Conservation (phyloP, 331 rosid genomes). For the Prunus yedoensis region DNA sequence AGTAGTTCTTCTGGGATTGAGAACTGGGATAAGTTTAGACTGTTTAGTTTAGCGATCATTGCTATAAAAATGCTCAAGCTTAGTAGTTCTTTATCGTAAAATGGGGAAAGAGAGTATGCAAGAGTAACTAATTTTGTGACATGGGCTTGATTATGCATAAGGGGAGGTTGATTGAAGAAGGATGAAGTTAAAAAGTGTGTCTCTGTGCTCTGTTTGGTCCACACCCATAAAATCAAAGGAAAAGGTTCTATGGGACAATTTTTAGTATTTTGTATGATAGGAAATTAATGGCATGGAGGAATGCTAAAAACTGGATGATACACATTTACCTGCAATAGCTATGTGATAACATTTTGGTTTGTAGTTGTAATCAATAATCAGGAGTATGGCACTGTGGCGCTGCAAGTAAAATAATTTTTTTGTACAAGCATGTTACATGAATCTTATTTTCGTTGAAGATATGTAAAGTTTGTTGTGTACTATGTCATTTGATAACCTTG, state of each 20-base stretch:
- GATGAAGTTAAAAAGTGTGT: background rate
- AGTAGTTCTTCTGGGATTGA: background rate
- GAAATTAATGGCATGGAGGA: background rate
- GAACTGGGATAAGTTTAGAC: constrained; percentile 1
- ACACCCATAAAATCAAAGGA: background rate
- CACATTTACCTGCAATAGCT: background rate
- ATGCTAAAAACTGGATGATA: background rate
- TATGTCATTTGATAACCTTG: background rate
- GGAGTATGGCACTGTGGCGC: background rate
- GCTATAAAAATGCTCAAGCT: background rate
- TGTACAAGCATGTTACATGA: background rate
- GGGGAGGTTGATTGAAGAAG: background rate
- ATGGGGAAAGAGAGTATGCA: background rate
- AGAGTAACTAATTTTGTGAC: background rate
- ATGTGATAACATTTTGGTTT: background rate
- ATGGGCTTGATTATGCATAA: background rate
- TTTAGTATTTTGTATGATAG: background rate
- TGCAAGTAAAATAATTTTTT: background rate
- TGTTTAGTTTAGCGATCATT: background rate
- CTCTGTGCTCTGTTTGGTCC: background rate
- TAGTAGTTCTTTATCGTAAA: constrained; percentile 1
- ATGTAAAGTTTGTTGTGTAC: background rate
- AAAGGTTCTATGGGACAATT: background rate
- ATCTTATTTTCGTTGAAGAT: background rate
- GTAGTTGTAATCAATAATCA: background rate